A percentile compares a stretch with the other conserved stretches of the same genome.
phyloP scores from a whole-genome alignment of 2,329 filamentous ascomycete species.

The Sordariomycetes sp. region DNA sequence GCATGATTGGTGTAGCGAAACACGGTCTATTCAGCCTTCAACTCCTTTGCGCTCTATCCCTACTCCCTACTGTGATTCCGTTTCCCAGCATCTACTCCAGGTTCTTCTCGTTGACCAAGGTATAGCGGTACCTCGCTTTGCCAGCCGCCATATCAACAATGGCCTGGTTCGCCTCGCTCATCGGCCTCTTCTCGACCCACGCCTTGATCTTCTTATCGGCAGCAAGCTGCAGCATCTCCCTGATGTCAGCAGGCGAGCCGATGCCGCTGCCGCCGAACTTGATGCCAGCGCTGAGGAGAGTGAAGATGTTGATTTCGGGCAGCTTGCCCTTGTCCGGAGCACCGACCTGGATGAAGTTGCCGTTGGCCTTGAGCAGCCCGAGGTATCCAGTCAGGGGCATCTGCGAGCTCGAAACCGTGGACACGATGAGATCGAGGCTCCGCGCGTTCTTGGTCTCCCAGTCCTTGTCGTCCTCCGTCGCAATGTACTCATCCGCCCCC shows the following conservation, averaged over 20 bases:
- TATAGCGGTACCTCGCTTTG: slow-evolving; percentile 34
- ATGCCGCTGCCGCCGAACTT: slow-evolving; percentile 2
- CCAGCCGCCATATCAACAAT: slow-evolving; percentile 44
- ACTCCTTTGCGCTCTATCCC: too few species aligned
- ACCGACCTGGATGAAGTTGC: slow-evolving; percentile 1
- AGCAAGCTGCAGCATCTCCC: slow-evolving; percentile 46
- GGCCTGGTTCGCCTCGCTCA: slow-evolving; percentile 42
- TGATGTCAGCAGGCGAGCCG: slow-evolving; percentile 32
- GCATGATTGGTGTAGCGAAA: too few species aligned
- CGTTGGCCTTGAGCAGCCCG: neutral
- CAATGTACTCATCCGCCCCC: slow-evolving; percentile 43
- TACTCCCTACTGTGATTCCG: too few species aligned
- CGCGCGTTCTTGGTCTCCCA: slow-evolving; percentile 43
- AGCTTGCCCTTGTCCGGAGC: slow-evolving; percentile 4
- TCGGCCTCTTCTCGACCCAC: slow-evolving; percentile 40
- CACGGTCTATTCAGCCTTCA: too few species aligned
- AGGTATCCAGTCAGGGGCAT: slow-evolving; percentile 54
- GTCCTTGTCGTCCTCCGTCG: slow-evolving; percentile 35
- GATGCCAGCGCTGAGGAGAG: neutral
- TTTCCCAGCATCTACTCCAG: too few species aligned
- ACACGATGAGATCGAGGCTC: slow-evolving; percentile 49
- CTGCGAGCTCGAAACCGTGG: slow-evolving; percentile 37
- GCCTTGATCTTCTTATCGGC: slow-evolving; percentile 43
- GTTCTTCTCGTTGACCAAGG: slow-evolving; percentile 25
- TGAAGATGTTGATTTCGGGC: slow-evolving; percentile 3